phyloP scores from a whole-genome alignment of 352 stramenopile species.

The Pythium sp. region DNA sequence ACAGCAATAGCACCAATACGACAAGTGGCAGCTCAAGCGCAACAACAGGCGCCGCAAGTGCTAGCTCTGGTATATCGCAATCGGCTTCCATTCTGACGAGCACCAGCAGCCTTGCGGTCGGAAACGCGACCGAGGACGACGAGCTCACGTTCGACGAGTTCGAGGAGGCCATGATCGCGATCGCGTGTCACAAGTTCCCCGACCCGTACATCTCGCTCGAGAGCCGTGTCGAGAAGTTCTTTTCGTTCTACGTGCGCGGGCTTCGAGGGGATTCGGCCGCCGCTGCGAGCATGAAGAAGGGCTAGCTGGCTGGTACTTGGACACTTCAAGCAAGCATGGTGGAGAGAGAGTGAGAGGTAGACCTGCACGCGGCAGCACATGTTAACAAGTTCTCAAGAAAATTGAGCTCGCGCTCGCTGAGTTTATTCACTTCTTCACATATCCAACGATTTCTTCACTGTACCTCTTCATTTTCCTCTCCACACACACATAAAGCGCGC shows the following conservation, averaged over 20 bases:
- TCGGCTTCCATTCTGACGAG: background rate
- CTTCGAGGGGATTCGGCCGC: constrained; percentile 2
- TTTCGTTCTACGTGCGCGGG: constrained; percentile 56
- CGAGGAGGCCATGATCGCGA: constrained; percentile 63
- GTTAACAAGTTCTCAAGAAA: background rate
- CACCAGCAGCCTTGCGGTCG: constrained; percentile 1
- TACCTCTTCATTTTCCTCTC: background rate
- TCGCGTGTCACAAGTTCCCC: constrained; percentile 76
- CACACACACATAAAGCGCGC: background rate
- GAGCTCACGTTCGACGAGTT: constrained; percentile 65
- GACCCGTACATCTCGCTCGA: constrained; percentile 77
- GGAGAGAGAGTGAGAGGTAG: background rate
- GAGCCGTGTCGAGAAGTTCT: constrained; percentile 75
- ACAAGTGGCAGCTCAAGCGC: background rate
- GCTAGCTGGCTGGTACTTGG: background rate
- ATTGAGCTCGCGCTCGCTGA: background rate
- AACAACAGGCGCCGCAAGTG: background rate
- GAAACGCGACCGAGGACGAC: constrained; percentile 20
- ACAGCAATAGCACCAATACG: constrained; percentile 11
- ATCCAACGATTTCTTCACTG: constrained; percentile 1
- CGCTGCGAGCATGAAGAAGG: background rate
- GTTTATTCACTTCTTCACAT: constrained; percentile 7
- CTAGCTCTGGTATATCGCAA: background rate
- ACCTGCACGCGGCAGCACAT: background rate
- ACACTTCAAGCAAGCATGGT: background rate